Evolutionary conservation across 805 yeast species (phyloP).

Genomic region (Komagataella pastoris): DNA sequence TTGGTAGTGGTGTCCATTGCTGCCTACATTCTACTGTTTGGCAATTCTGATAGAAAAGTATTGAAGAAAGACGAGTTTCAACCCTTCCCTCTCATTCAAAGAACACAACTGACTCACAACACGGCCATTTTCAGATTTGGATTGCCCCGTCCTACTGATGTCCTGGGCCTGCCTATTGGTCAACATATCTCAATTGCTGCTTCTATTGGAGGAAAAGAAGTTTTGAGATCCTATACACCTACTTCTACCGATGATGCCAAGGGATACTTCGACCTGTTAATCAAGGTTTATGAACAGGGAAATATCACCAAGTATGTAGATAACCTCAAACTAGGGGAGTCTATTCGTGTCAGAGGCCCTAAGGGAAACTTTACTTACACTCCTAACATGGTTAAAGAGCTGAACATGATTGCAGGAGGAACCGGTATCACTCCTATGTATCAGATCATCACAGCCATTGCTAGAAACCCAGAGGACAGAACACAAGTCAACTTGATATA

Average conservation of each 20-base stretch:
- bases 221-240: constrained; percentile 84
- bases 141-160: constrained; percentile 60
- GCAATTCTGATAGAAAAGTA: constrained; percentile 30
- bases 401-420: constrained; percentile 94
- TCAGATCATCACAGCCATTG: constrained; percentile 77
- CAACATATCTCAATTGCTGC: constrained; percentile 84
- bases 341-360: constrained; percentile 75
- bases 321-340: constrained; percentile 64
- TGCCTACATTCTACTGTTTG: constrained; percentile 18
- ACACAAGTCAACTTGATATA: constrained; percentile 67
- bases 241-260: constrained; percentile 59
- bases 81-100: constrained; percentile 69
- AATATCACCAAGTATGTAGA: constrained; percentile 69
- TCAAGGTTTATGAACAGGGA: constrained; percentile 79
- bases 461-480: constrained; percentile 60
- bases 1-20: constrained; percentile 23
- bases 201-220: constrained; percentile 61
- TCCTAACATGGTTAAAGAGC: constrained; percentile 59
- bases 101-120: constrained; percentile 66
- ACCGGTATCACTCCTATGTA: constrained; percentile 96
- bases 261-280: constrained; percentile 76
- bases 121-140: constrained; percentile 76
- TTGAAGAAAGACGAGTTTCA: constrained; percentile 56
- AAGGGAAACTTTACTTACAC: constrained; percentile 77
- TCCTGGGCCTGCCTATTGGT: constrained; percentile 84